These are phyloP conservation scores for Penicillium riverlandense DNA, from an alignment of 495 filamentous ascomycete species.

Conservation along the genomic window DNA sequence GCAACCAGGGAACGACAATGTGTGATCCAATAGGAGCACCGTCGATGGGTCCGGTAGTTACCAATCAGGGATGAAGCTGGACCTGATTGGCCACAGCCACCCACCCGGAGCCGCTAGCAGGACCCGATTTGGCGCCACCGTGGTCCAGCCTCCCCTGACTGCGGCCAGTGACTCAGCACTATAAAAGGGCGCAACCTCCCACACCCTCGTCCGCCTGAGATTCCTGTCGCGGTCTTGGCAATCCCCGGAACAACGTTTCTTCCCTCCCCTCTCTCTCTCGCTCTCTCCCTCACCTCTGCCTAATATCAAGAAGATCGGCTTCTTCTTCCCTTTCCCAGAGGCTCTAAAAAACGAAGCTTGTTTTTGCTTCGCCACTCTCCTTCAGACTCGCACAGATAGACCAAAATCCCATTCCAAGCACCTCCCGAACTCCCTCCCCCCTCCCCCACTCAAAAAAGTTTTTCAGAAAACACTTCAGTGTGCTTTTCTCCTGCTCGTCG, in stretches of 20 bases:
- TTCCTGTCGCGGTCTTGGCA: slow-evolving; percentile 44
- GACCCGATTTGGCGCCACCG: neutral
- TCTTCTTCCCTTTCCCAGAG: neutral
- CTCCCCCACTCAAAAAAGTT: slow-evolving; percentile 7
- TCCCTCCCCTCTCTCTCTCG: slow-evolving; percentile 15
- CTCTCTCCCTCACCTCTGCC: slow-evolving; percentile 11
- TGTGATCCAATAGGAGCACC: no score
- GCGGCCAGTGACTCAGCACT: slow-evolving; percentile 33
- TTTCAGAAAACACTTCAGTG: slow-evolving; percentile 40
- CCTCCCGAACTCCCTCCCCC: no score
- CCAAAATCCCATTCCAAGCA: slow-evolving; percentile 11
- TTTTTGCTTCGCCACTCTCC: slow-evolving; percentile 12
- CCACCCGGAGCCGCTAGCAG: slow-evolving; percentile 19
- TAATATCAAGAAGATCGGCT: slow-evolving; percentile 12
- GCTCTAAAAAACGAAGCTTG: neutral
- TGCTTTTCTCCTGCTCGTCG: slow-evolving; percentile 26
- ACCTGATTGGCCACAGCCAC: slow-evolving; percentile 7
- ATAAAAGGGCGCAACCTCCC: slow-evolving; percentile 45
- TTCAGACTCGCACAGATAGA: slow-evolving; percentile 29
- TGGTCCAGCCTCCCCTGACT: slow-evolving; percentile 27
- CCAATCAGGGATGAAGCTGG: no score
- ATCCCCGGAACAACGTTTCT: slow-evolving; percentile 29
- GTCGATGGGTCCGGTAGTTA: no score
- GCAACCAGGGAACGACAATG: slow-evolving; percentile 9
- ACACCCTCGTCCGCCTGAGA: slow-evolving; percentile 23